These are phyloP conservation scores for Sphenostylis stenocarpa DNA, from an alignment of 306 rosid genomes.

Conservation along the genomic window DNA sequence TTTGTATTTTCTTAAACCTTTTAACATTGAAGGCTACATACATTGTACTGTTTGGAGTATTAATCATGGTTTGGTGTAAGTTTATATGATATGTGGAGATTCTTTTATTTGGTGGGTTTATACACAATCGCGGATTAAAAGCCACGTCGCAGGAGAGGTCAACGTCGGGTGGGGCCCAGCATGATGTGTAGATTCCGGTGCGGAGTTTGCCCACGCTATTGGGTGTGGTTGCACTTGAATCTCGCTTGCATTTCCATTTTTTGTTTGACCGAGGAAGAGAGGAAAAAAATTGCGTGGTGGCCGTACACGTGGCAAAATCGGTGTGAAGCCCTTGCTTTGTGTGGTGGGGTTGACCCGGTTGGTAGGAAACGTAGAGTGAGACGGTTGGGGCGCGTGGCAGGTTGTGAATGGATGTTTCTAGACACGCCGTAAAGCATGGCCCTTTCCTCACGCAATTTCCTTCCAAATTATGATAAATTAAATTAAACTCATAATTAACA, in stretches of 20 bases:
- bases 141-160: conserved; percentile 35
- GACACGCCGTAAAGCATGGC: conserved; percentile 1
- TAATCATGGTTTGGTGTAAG: background rate
- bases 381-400: background rate
- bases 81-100: too few relatives aligned
- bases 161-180: conserved; percentile 35
- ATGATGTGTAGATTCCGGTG: conserved; percentile 34
- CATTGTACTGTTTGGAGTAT: background rate
- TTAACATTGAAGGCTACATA: background rate
- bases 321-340: background rate
- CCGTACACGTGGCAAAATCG: conserved; percentile 37
- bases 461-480: background rate
- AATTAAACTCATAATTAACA: background rate
- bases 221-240: conserved; percentile 15
- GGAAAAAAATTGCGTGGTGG: background rate
- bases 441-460: conserved; percentile 29
- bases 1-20: too few relatives aligned
- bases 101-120: background rate
- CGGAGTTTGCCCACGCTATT: conserved; percentile 24
- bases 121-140: background rate
- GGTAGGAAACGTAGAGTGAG: conserved; percentile 13
- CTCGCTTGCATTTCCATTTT: conserved; percentile 4
- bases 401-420: background rate
- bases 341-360: conserved; percentile 26
- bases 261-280: conserved; percentile 27